Conservation (phyloP, 2,329 filamentous ascomycete species). For the Fusarium sp. region DNA sequence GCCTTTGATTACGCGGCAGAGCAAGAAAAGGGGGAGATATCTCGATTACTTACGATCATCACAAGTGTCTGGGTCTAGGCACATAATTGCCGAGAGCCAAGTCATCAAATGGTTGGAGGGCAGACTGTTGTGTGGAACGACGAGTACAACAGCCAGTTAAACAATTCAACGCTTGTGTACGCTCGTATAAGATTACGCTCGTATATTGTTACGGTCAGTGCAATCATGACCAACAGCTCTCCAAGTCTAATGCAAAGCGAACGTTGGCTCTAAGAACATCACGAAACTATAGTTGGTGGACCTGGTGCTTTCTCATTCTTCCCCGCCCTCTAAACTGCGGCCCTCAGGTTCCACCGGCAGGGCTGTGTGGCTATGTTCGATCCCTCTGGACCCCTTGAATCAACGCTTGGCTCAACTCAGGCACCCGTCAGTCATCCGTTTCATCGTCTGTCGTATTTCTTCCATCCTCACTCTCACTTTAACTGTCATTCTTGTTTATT, state of each 20-base stretch:
- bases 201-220: slow-evolving; percentile 1
- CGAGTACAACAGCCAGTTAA: background rate
- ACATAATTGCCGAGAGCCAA: slow-evolving; percentile 27
- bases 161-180: background rate
- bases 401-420: slow-evolving; percentile 20
- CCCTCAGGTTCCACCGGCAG: slow-evolving; percentile 36
- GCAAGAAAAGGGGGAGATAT: background rate
- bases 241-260: background rate
- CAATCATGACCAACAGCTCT: background rate
- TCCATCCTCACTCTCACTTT: background rate
- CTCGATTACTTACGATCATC: background rate
- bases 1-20: background rate
- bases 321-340: slow-evolving; percentile 30
- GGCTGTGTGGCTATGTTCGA: slow-evolving; percentile 41
- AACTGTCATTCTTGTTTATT: slow-evolving; percentile 6
- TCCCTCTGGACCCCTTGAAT: slow-evolving; percentile 31
- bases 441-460: slow-evolving; percentile 3
- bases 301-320: slow-evolving; percentile 5
- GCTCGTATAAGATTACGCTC: background rate
- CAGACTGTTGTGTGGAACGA: background rate
- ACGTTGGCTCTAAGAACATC: slow-evolving; percentile 28
- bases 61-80: slow-evolving; percentile 9
- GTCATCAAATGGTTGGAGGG: background rate
- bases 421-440: slow-evolving; percentile 11
- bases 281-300: slow-evolving; percentile 35